Conservation (phyloP, 2,329 filamentous ascomycete species). For the Penicillium sp. region DNA sequence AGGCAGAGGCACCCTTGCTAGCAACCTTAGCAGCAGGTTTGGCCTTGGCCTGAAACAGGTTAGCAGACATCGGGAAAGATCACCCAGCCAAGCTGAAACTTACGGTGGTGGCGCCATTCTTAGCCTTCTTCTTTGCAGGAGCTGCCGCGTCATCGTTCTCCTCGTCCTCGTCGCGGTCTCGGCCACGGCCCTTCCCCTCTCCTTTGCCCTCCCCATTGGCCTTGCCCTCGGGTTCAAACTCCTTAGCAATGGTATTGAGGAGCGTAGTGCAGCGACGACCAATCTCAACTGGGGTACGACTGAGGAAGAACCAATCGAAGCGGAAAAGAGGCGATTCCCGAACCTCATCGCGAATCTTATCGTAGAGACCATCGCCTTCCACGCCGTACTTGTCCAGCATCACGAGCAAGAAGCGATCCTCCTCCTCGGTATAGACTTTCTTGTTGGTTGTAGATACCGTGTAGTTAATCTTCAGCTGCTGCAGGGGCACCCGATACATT, state of each 20-base stretch:
- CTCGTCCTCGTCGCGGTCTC: conserved; percentile 71
- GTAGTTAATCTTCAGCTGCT: conserved; percentile 98
- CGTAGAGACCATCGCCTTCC: conserved; percentile 85
- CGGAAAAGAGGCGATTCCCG: conserved; percentile 91
- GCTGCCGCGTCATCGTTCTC: conserved; percentile 73
- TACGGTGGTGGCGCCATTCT: conserved; percentile 90
- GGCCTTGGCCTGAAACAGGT: conserved; percentile 75
- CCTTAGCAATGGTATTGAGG: conserved; percentile 88
- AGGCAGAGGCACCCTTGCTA: conserved; percentile 73
- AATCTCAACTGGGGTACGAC: conserved; percentile 88
- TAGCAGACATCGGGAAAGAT: conserved; percentile 1
- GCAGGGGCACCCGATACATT: conserved; percentile 93
- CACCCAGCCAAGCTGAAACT: conserved; percentile 29
- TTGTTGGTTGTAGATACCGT: conserved; percentile 99
- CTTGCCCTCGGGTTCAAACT: conserved; percentile 80
- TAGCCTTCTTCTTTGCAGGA: conserved; percentile 92
- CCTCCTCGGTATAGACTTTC: conserved; percentile 98
- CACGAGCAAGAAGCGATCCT: conserved; percentile 92
- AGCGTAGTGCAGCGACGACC: conserved; percentile 90
- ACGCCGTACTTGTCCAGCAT: conserved; percentile 90
- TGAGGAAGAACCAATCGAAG: conserved; percentile 99
- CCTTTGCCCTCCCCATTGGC: conserved; percentile 70
- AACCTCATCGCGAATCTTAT: conserved; percentile 95
- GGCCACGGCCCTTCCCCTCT: conserved; percentile 67
- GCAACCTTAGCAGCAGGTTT: conserved; percentile 78